Percentiles rank a stretch among this genome's conserved stretches.
Evolutionary conservation across 257 asterid species (phyloP).

Genomic region (Solanum bukasovii): DNA sequence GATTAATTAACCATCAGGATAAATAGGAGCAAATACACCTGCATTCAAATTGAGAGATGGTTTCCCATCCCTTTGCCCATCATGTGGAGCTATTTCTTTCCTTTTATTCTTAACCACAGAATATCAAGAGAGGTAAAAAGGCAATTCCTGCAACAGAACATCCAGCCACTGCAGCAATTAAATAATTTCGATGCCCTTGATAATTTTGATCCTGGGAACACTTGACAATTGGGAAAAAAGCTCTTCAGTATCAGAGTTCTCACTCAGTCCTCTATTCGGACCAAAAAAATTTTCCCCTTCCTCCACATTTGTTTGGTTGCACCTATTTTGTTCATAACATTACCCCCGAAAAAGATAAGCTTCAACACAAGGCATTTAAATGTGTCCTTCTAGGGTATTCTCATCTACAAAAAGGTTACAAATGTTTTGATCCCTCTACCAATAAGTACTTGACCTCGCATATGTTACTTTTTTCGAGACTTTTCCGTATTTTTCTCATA

Average conservation of each 20-base stretch:
- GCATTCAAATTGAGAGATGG: conserved; percentile 50
- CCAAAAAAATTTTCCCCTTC: no score
- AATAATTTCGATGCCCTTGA: neutral
- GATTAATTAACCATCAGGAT: neutral
- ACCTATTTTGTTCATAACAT: no score
- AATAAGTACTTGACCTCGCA: no score
- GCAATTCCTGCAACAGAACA: conserved; percentile 34
- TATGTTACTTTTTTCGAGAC: no score
- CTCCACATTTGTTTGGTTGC: no score
- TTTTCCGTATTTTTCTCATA: no score
- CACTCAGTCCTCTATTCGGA: no score
- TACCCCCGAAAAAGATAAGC: no score
- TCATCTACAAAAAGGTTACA: no score
- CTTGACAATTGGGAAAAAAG: conserved; percentile 18
- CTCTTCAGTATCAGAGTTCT: conserved; percentile 1
- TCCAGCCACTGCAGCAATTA: conserved; percentile 26
- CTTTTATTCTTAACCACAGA: conserved; percentile 25
- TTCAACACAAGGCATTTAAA: no score
- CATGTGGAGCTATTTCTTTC: conserved; percentile 23
- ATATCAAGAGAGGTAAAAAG: conserved; percentile 29
- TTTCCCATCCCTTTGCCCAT: conserved; percentile 49
- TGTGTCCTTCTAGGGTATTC: no score
- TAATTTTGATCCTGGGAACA: conserved; percentile 35
- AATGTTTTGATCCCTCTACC: no score
- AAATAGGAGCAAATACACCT: conserved; percentile 48